Percentiles rank a stretch among this genome's conserved stretches.
Evolutionary conservation across 2,329 filamentous ascomycete species (phyloP).

Genomic region (Aspergillus viridinutans): DNA sequence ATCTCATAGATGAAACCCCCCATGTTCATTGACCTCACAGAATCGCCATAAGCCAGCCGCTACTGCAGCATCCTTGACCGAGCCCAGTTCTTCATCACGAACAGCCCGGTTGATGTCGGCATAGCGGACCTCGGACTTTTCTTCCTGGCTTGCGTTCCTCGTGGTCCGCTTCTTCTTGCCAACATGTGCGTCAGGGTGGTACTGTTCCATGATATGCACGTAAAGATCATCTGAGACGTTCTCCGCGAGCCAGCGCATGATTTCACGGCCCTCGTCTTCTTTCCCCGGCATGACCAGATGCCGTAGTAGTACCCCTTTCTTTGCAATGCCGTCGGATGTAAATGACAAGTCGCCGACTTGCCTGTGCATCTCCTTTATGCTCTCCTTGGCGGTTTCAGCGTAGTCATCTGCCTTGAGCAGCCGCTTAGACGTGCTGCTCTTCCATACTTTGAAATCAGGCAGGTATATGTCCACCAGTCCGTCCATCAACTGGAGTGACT

Average conservation of each 20-base stretch:
- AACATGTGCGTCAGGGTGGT: constrained; percentile 74
- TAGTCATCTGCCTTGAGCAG: constrained; percentile 78
- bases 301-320: constrained; percentile 68
- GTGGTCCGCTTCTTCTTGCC: constrained; percentile 56
- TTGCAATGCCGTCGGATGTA: constrained; percentile 74
- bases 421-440: constrained; percentile 59
- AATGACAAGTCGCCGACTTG: constrained; percentile 83
- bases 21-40: constrained; percentile 59
- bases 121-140: constrained; percentile 57
- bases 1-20: constrained; percentile 48
- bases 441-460: constrained; percentile 86
- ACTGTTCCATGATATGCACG: constrained; percentile 87
- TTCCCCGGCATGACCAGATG: constrained; percentile 83
- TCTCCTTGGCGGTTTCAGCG: constrained; percentile 66
- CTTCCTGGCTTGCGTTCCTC: constrained; percentile 11
- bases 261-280: constrained; percentile 67
- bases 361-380: constrained; percentile 71
- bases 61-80: constrained; percentile 63
- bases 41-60: constrained; percentile 75
- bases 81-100: constrained; percentile 59
- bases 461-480: constrained; percentile 81
- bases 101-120: constrained; percentile 73
- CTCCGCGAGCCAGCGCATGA: constrained; percentile 71
- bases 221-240: constrained; percentile 72
- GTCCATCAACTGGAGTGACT: constrained; percentile 67